phyloP scores from a whole-genome alignment of 768 basidiomycete species.

The Lactarius sp. region DNA sequence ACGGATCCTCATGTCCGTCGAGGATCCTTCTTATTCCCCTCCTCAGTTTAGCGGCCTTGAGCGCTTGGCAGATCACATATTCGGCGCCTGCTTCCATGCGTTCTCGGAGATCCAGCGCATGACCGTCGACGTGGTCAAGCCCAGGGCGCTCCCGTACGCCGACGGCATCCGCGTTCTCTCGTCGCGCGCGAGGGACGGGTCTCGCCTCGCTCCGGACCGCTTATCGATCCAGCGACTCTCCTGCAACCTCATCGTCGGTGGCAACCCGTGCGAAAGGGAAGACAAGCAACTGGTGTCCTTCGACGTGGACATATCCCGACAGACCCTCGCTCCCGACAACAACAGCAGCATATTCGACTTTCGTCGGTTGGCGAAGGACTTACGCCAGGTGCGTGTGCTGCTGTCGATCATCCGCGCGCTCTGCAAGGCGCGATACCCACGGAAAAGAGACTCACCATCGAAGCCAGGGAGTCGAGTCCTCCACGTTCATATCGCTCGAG shows the following conservation, averaged over 20 bases:
- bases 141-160: conserved; percentile 50
- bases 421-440: neutral
- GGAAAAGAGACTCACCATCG: neutral
- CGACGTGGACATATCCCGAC: conserved; percentile 39
- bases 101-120: conserved; percentile 37
- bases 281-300: conserved; percentile 58
- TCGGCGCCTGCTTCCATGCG: conserved; percentile 35
- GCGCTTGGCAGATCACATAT: conserved; percentile 41
- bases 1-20: conserved; percentile 31
- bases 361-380: conserved; percentile 36
- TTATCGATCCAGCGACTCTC: conserved; percentile 39
- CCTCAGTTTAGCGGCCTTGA: conserved; percentile 43
- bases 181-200: conserved; percentile 28
- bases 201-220: conserved; percentile 19
- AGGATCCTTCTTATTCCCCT: conserved; percentile 22
- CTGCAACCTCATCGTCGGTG: conserved; percentile 57
- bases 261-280: conserved; percentile 60
- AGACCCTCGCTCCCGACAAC: conserved; percentile 9
- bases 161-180: conserved; percentile 41
- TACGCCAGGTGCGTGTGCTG: conserved; percentile 37
- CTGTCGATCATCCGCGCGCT: neutral
- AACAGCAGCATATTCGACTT: conserved; percentile 35
- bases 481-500: conserved; percentile 62
- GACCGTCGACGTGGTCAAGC: conserved; percentile 42
- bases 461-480: conserved; percentile 27